phyloP scores from a whole-genome alignment of 352 stramenopile genomes.

The Phytophthora ohioensis region DNA sequence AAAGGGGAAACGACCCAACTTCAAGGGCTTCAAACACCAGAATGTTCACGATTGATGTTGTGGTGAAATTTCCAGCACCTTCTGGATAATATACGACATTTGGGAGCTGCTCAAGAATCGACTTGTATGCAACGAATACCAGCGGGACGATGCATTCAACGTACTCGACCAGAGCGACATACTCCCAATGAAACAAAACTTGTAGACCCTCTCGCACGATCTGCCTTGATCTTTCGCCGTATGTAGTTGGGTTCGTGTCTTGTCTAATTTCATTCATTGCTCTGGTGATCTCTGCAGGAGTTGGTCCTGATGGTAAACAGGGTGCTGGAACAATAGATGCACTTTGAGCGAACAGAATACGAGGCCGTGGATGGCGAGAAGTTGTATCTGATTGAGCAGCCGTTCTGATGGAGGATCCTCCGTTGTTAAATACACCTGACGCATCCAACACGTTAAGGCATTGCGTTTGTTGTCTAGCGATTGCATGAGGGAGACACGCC shows the following conservation, averaged over 20 bases:
- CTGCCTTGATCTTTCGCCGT: background rate
- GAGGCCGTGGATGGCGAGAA: background rate
- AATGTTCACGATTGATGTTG: conserved; percentile 8
- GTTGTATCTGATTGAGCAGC: too few relatives aligned
- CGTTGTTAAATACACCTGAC: background rate
- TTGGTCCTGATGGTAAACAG: background rate
- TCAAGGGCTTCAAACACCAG: conserved; percentile 35
- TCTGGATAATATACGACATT: conserved; percentile 39
- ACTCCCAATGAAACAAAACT: conserved; percentile 42
- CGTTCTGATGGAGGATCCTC: too few relatives aligned
- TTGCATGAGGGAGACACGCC: conserved; percentile 3
- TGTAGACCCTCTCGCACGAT: conserved; percentile 24
- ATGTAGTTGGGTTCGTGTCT: background rate
- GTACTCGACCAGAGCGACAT: conserved; percentile 43
- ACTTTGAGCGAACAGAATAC: background rate
- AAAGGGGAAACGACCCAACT: conserved; percentile 31
- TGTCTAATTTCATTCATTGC: background rate
- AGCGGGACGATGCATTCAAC: conserved; percentile 44
- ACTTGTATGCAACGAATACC: conserved; percentile 39
- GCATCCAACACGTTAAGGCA: background rate
- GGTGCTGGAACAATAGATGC: background rate
- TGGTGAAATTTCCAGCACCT: background rate
- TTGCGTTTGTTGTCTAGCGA: background rate
- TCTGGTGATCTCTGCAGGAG: background rate
- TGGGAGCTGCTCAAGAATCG: conserved; percentile 41